Conservation (phyloP, 257 asterid species). For the Fraxinus cuspidata region DNA sequence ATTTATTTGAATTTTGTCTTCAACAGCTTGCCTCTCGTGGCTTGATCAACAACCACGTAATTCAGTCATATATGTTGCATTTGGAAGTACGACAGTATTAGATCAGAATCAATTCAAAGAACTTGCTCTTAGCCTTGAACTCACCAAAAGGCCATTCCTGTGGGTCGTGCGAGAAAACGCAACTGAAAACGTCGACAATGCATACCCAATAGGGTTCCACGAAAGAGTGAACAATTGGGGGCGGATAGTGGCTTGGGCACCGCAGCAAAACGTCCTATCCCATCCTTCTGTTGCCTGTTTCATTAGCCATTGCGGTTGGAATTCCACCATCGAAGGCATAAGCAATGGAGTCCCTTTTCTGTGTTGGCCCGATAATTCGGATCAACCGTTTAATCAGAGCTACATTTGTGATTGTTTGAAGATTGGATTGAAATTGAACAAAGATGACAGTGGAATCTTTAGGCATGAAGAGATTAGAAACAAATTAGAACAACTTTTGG, state of each 20-base stretch:
- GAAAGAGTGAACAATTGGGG: conserved; percentile 18
- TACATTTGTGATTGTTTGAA: conserved; percentile 40
- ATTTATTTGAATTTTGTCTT: no score
- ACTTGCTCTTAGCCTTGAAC: conserved; percentile 39
- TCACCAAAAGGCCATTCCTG: conserved; percentile 31
- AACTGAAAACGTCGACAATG: neutral
- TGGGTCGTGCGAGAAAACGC: conserved; percentile 35
- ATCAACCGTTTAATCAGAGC: conserved; percentile 37
- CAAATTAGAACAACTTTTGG: conserved; percentile 30
- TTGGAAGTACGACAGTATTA: conserved; percentile 31
- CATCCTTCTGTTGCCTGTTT: conserved; percentile 43
- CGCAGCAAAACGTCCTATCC: conserved; percentile 33
- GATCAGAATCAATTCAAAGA: conserved; percentile 32
- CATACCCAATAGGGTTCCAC: neutral
- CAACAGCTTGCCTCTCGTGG: conserved; percentile 28
- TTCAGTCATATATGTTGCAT: conserved; percentile 40
- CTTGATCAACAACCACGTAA: conserved; percentile 33
- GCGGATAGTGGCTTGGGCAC: conserved; percentile 34
- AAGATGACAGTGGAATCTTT: conserved; percentile 26
- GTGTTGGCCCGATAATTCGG: conserved; percentile 41
- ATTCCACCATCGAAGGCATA: neutral
- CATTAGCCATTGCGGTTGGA: neutral
- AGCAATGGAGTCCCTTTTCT: conserved; percentile 26
- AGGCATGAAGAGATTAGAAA: conserved; percentile 25
- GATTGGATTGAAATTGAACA: conserved; percentile 36